phyloP scores from a whole-genome alignment of 2,329 filamentous ascomycete species.

The Cordyceps fumosorosea region DNA sequence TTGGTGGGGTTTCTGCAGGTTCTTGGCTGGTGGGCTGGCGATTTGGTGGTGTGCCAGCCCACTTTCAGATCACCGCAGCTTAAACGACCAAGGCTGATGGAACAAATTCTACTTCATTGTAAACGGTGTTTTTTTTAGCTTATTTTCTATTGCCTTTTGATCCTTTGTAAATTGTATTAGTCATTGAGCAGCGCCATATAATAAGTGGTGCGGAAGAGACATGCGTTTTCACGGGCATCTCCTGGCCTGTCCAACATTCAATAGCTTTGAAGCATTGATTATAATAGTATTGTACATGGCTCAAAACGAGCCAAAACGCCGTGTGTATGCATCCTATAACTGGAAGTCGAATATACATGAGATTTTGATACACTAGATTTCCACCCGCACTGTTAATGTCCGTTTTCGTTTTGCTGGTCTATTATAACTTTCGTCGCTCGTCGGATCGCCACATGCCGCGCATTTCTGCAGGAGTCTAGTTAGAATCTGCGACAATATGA shows the following conservation, averaged over 20 bases:
- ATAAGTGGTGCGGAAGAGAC: neutral
- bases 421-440: constrained; percentile 5
- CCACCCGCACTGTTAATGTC: constrained; percentile 6
- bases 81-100: neutral
- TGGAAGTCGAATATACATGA: constrained; percentile 24
- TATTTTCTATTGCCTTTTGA: neutral
- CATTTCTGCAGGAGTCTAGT: constrained; percentile 32
- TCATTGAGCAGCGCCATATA: neutral
- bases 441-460: constrained; percentile 34
- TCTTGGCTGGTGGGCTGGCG: neutral
- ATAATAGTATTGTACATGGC: constrained; percentile 24
- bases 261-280: neutral
- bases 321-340: constrained; percentile 25
- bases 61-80: neutral
- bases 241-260: neutral
- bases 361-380: constrained; percentile 21
- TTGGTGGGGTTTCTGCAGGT: constrained; percentile 7
- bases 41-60: constrained; percentile 6
- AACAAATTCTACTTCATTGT: neutral
- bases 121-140: neutral
- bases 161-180: neutral
- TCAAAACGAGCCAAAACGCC: constrained; percentile 26
- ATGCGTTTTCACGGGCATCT: neutral
- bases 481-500: neutral
- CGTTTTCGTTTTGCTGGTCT: neutral